phyloP scores from a whole-genome alignment of 352 stramenopile species.

The Globisporangium splendens region DNA sequence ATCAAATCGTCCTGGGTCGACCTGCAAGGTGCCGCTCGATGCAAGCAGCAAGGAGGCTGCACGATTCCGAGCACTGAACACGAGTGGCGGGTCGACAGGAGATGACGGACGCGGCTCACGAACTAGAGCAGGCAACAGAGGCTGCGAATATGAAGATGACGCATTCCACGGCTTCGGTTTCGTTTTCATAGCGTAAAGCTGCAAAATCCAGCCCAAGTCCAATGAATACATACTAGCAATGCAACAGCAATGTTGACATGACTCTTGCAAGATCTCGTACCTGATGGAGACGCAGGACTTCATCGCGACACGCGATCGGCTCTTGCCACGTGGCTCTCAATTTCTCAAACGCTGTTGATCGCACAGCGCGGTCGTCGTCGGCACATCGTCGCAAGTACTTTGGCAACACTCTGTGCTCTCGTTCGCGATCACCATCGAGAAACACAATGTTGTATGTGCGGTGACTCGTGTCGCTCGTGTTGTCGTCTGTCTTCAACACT shows the following conservation, averaged over 20 bases:
- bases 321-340: constrained; percentile 33
- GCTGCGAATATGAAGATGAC: background rate
- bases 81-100: background rate
- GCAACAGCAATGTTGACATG: background rate
- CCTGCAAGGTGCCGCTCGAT: constrained; percentile 9
- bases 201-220: background rate
- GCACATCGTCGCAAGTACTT: constrained; percentile 31
- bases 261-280: constrained; percentile 14
- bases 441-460: constrained; percentile 34
- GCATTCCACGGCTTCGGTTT: constrained; percentile 25
- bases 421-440: constrained; percentile 41
- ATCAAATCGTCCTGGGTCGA: no score
- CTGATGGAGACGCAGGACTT: constrained; percentile 39
- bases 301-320: constrained; percentile 22
- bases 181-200: constrained; percentile 23
- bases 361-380: constrained; percentile 24
- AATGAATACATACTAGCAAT: background rate
- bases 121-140: no score
- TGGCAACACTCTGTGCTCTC: constrained; percentile 34
- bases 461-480: constrained; percentile 6
- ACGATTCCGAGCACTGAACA: constrained; percentile 16
- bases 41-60: constrained; percentile 12
- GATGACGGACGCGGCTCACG: background rate
- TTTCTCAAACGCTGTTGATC: constrained; percentile 22
- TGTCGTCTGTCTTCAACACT: constrained; percentile 15